These are phyloP conservation scores for Calonectria crousiana DNA, from an alignment of 2,329 filamentous ascomycete species.

Conservation along the genomic window DNA sequence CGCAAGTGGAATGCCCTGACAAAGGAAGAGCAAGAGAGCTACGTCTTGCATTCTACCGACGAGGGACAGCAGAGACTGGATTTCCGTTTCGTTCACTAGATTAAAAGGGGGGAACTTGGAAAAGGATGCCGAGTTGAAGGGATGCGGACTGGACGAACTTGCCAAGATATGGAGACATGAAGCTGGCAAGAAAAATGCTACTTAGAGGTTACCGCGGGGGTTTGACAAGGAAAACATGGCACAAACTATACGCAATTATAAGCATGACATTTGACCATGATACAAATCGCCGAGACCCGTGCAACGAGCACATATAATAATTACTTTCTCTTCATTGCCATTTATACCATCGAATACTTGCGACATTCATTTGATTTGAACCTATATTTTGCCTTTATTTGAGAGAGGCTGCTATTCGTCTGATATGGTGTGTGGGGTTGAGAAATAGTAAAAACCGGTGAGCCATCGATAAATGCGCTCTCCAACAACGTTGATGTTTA, in stretches of 20 bases:
- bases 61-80: conserved; percentile 67
- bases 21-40: conserved; percentile 60
- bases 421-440: too few species aligned
- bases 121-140: background rate
- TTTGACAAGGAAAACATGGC: background rate
- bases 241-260: background rate
- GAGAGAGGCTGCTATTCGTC: too few species aligned
- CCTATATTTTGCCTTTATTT: too few species aligned
- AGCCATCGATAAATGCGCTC: too few species aligned
- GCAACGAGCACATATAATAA: background rate
- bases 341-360: background rate
- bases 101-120: background rate
- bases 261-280: background rate
- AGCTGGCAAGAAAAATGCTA: background rate
- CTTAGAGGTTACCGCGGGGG: background rate
- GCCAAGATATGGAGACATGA: background rate
- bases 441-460: too few species aligned
- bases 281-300: background rate
- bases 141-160: background rate
- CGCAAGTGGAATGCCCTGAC: conserved; percentile 57
- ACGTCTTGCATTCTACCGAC: conserved; percentile 62
- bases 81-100: conserved; percentile 64
- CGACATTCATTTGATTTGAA: too few species aligned
- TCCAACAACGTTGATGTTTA: too few species aligned
- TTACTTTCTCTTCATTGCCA: background rate